These are phyloP conservation scores for Ammopiptanthus mongolicus DNA, from an alignment of 306 rosid genomes.

Conservation along the genomic window DNA sequence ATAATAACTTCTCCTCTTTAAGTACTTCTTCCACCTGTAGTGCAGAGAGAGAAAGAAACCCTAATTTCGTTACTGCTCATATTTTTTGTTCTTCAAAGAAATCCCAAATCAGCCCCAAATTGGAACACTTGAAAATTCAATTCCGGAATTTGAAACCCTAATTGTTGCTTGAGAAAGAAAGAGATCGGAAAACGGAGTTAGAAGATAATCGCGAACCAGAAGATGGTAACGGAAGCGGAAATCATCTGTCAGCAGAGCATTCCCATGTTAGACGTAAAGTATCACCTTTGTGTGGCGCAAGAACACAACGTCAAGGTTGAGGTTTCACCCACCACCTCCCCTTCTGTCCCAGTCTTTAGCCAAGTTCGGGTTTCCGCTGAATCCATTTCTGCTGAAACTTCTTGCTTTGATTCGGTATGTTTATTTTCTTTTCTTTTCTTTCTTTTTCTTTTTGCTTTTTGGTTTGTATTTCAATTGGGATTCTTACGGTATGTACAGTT, in stretches of 20 bases:
- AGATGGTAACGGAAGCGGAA: conserved; percentile 63
- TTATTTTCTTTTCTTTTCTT: neutral
- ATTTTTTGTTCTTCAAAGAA: neutral
- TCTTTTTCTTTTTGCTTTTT: neutral
- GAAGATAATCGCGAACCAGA: conserved; percentile 49
- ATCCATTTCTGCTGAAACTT: neutral
- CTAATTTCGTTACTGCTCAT: conserved; percentile 18
- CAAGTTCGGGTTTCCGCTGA: conserved; percentile 38
- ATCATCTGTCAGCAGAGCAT: conserved; percentile 51
- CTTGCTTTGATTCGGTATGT: conserved; percentile 26
- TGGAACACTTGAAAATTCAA: neutral
- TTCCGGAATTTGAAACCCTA: conserved; percentile 2
- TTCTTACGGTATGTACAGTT: neutral
- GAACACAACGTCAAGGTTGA: conserved; percentile 51
- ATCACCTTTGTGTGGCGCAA: conserved; percentile 51
- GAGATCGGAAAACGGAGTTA: neutral
- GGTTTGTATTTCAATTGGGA: conserved; percentile 2
- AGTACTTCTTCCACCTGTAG: neutral
- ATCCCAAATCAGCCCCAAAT: neutral
- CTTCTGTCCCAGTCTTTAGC: conserved; percentile 50
- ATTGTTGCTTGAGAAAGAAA: neutral
- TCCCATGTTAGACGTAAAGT: conserved; percentile 62
- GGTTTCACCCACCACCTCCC: conserved; percentile 38
- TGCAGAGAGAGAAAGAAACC: conserved; percentile 13
- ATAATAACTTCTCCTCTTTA: neutral